Percentiles rank a stretch among this genome's conserved stretches.
These are phyloP conservation scores for Jacaranda mimosifolia DNA, from an alignment of 257 asterid species.

Conservation along the genomic window DNA sequence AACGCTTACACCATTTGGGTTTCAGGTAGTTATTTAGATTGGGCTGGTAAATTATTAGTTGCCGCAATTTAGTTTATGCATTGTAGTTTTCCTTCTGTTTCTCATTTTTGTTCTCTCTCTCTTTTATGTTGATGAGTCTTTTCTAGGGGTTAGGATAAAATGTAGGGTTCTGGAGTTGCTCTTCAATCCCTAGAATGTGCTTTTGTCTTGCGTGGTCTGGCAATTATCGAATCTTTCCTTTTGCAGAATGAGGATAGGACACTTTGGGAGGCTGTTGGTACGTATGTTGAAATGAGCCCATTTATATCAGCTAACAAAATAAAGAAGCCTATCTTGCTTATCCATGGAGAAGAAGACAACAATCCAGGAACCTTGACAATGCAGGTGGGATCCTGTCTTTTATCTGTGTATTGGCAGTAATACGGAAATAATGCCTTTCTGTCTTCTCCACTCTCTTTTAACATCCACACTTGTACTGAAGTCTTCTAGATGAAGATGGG, in stretches of 20 bases:
- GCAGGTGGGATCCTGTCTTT: constrained; percentile 68
- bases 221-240: constrained; percentile 23
- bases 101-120: background rate
- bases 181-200: constrained; percentile 3
- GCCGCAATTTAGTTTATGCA: background rate
- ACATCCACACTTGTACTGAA: no score
- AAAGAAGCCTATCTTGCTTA: constrained; percentile 92
- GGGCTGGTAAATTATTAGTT: constrained; percentile 4
- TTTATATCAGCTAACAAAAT: constrained; percentile 93
- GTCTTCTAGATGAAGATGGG: no score
- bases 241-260: constrained; percentile 94
- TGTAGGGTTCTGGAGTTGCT: constrained; percentile 5
- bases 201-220: constrained; percentile 28
- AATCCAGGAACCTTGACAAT: constrained; percentile 96
- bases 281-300: constrained; percentile 94
- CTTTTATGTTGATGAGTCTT: background rate
- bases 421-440: background rate
- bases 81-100: background rate
- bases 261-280: constrained; percentile 92
- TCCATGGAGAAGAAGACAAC: constrained; percentile 99
- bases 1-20: constrained; percentile 99
- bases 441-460: background rate
- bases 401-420: constrained; percentile 24
- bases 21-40: constrained; percentile 71
- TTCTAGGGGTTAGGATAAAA: constrained; percentile 13